Base-by-base conservation (phyloP, 2,329 filamentous ascomycete genomes). In the Talaromyces sp. region DNA sequence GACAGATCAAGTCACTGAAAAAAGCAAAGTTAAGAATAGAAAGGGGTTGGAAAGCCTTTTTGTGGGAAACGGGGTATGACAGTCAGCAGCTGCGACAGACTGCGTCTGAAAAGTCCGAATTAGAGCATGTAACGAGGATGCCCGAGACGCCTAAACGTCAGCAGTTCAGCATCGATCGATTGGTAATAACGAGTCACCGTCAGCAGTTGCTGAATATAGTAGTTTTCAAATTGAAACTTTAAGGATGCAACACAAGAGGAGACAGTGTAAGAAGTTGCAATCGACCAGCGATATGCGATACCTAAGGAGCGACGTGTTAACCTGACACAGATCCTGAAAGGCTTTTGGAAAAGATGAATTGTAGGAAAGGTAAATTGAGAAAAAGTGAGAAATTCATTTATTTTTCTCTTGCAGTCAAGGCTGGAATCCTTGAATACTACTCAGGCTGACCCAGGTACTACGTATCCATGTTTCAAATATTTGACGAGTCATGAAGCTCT, bases 221-320 rank as follows among this genome's bases (percentile, higher is more conserved):
- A 15, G n/a, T n/a, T n/a, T 9, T 52, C 17, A 11, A 52, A 31
- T 37, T 39, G 48, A 39, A 52, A 39, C 15, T 36, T 22, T n/a
- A 33, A 3, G 21, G 21, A 28, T 19, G 22, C 33, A 25, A 28
- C 2, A 21, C 21, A 28, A n/a, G 6, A 37, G 15, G 37, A 22
- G 40, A 28, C 8, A 25, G 15, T 39, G 35, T 36, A 11, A 21
- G 17, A 48, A 31, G n/a, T 41, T 56, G 40, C 41, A 48, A 56
- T 56, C 53, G 41, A 28, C 53, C 41, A 46, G 53, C 53, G 53
- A 56, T 22, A 48, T 56, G 40, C 33, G 17, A 25, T 15, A n/a
- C n/a, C n/a, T n/a, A 37, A 39, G 9, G 33, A 22, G 8, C 35
- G 35, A 36, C 13, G n/a, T 25, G 9, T 11, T 39, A 19, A 17